These are phyloP conservation scores for Cupressus sempervirens DNA, from an alignment of 75 land plant genomes.

Conservation along the genomic window DNA sequence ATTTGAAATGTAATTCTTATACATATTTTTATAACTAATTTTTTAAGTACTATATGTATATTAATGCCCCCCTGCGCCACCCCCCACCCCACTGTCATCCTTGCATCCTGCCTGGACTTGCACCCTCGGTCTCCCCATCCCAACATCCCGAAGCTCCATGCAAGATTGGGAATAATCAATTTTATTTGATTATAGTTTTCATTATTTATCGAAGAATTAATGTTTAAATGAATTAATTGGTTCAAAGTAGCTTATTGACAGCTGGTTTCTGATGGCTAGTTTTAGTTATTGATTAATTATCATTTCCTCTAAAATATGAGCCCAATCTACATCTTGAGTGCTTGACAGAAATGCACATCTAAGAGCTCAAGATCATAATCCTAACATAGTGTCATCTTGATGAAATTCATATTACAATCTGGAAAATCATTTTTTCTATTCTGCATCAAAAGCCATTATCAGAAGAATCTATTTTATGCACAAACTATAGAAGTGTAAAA, in stretches of 20 bases:
- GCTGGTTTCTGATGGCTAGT: not conserved
- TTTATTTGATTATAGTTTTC: too few relatives aligned
- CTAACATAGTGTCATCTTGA: not conserved
- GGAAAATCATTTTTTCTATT: not conserved
- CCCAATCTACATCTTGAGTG: not conserved
- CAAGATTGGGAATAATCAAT: not conserved
- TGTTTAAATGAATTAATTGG: not conserved
- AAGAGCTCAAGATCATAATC: not conserved
- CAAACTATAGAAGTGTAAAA: not conserved
- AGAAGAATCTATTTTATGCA: not conserved
- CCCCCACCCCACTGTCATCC: too few relatives aligned
- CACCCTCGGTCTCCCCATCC: too few relatives aligned
- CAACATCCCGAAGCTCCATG: too few relatives aligned
- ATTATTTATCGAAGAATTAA: too few relatives aligned
- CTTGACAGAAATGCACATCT: not conserved
- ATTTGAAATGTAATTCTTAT: too few relatives aligned
- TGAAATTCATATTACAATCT: not conserved
- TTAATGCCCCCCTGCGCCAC: too few relatives aligned
- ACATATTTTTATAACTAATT: too few relatives aligned
- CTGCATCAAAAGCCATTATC: not conserved
- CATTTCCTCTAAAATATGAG: not conserved
- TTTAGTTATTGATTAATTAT: too few relatives aligned
- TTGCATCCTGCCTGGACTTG: too few relatives aligned
- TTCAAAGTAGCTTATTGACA: not conserved
- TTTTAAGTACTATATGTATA: too few relatives aligned